These are phyloP conservation scores for Singerocomus rubriflavus DNA, from an alignment of 1,284 basidiomycete genomes.

Conservation along the genomic window DNA sequence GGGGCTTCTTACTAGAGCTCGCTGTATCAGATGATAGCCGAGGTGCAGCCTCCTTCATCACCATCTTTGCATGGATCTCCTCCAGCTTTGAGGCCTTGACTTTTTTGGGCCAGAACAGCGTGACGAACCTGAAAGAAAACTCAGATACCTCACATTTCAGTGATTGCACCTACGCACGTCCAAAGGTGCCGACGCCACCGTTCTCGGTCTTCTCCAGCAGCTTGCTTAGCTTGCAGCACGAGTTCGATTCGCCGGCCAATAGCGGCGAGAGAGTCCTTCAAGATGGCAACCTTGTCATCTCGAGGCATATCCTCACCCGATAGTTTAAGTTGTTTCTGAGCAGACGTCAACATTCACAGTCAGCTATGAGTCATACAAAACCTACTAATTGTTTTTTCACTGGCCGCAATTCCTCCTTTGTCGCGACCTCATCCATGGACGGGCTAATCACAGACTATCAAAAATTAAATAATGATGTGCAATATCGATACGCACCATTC, in stretches of 20 bases:
- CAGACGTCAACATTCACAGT: constrained; percentile 9
- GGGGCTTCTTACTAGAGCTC: constrained; percentile 50
- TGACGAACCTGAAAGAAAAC: constrained; percentile 67
- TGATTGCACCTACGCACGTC: constrained; percentile 62
- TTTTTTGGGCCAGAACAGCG: constrained; percentile 96
- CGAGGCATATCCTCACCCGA: constrained; percentile 90
- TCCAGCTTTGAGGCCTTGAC: constrained; percentile 89
- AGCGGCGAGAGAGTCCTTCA: constrained; percentile 93
- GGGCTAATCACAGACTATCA: constrained; percentile 48
- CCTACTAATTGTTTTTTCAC: constrained; percentile 94
- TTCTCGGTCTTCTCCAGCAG: constrained; percentile 74
- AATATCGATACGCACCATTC: constrained; percentile 64
- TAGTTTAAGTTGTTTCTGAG: constrained; percentile 90
- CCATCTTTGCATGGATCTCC: constrained; percentile 93
- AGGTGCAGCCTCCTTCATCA: constrained; percentile 72
- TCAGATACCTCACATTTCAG: constrained; percentile 9
- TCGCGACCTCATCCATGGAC: constrained; percentile 94
- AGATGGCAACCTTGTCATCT: constrained; percentile 91
- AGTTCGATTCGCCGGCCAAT: constrained; percentile 92
- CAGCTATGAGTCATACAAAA: constrained; percentile 11
- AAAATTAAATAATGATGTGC: not conserved
- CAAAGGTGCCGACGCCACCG: constrained; percentile 94
- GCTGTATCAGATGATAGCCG: constrained; percentile 41
- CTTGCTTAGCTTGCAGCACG: constrained; percentile 75
- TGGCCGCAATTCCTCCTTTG: constrained; percentile 94